Base-by-base conservation (phyloP, 805 yeast genomes). In the Hanseniaspora nectarophila region DNA sequence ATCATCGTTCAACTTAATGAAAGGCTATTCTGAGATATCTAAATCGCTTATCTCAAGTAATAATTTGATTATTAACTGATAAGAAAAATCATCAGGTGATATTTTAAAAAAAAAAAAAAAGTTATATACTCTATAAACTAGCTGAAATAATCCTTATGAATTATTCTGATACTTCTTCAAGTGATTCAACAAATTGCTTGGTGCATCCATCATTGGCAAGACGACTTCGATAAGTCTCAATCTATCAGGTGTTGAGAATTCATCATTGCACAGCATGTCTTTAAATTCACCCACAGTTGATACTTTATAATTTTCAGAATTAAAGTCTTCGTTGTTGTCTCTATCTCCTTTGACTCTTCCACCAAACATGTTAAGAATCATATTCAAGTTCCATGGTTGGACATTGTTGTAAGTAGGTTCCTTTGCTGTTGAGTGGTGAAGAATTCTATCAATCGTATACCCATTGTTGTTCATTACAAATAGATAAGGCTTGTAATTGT, bases 391-490 rank as follows among this genome's bases (percentile, higher is more conserved):
- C 85, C 85, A 80, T 45, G 74, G 74, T 57, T 78, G 82, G 54
- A 80, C 73, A 56, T 79, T 82, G 57, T 80, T 79, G 63, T 79
- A 78, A 10, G 61, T 59, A 13, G 70, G 52, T n/a, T 40, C 43
- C 24, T 46, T 47, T 5, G 40, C 52, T 10, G 55, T 43, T 4
- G 48, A 46, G 16, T 43, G 39, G 16, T 78, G 77, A 50, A 80
- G 73, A 56, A 79, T 71, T 63, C 83, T 70, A 61, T 80, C 85
- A 54, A 78, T 77, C 18, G 84, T 78, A 63, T 79, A 80, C 39
- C 85, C 85, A 54, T 74, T 77, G 58, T 80, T 80, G 65, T 80
- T 80, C 63, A 80, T 69, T 21, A 80, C 68, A 52, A 80, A 74
- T 28, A 80, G 65, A 56, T 77, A 77, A 28, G 85, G 85, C 28